Evolutionary conservation across 441 rosid species (phyloP).

Genomic region (Rhodomyrtus psidioides): DNA sequence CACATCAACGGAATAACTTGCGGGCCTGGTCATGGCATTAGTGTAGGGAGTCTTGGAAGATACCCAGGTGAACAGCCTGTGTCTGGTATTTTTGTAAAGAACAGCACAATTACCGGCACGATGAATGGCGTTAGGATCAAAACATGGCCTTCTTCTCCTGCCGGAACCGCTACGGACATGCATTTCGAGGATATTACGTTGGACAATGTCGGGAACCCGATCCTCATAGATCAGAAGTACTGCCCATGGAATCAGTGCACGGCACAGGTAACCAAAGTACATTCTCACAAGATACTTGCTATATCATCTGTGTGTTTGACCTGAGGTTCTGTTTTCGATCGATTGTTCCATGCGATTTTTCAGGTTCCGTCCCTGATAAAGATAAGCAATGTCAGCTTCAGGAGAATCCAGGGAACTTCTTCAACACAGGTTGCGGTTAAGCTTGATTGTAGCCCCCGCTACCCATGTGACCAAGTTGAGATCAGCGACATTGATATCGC

Average conservation of each 20-base stretch:
- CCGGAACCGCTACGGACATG: constrained; percentile 11
- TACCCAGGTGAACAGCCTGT: constrained; percentile 24
- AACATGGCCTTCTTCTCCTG: constrained; percentile 25
- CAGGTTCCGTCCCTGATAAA: neutral
- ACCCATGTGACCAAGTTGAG: neutral
- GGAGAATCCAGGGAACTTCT: constrained; percentile 2
- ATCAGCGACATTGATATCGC: neutral
- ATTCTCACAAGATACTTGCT: neutral
- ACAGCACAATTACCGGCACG: constrained; percentile 27
- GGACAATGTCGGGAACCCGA: constrained; percentile 29
- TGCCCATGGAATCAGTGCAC: constrained; percentile 19
- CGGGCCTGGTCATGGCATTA: constrained; percentile 53
- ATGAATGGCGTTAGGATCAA: constrained; percentile 45
- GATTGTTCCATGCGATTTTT: neutral
- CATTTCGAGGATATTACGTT: constrained; percentile 30
- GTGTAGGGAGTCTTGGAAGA: constrained; percentile 43
- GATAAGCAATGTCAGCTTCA: neutral
- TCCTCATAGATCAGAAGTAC: constrained; percentile 39
- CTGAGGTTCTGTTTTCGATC: neutral
- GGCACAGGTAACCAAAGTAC: neutral
- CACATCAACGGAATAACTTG: constrained; percentile 16
- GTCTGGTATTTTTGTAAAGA: constrained; percentile 10
- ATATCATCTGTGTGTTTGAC: neutral
- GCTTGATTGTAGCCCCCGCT: neutral
- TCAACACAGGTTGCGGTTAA: neutral